Percentiles rank a stretch among this genome's conserved stretches.
phyloP scores from a whole-genome alignment of 352 stramenopile species.

The Phytophthora cactorum region DNA sequence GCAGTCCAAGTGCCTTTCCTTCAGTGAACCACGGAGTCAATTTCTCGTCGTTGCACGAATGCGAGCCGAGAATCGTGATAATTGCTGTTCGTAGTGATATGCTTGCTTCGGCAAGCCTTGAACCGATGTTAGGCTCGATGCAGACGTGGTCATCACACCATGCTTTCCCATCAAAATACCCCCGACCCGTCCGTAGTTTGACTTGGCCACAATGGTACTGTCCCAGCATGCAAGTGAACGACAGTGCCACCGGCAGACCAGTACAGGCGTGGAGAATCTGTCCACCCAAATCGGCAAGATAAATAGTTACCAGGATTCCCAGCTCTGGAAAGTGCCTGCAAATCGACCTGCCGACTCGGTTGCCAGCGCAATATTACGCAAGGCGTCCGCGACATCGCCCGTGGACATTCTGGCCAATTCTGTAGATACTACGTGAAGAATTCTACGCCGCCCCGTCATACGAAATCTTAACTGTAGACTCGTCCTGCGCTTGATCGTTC shows the following conservation, averaged over 20 bases:
- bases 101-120: no score
- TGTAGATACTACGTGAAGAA: not conserved
- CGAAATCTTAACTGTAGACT: not conserved
- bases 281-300: not conserved
- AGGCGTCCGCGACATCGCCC: not conserved
- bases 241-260: not conserved
- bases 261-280: not conserved
- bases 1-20: not conserved
- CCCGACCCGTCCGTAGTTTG: no score
- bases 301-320: not conserved
- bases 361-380: not conserved
- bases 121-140: no score
- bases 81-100: not conserved
- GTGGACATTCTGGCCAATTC: not conserved
- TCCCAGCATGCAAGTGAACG: not conserved
- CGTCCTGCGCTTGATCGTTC: not conserved
- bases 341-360: not conserved
- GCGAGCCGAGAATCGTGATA: not conserved
- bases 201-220: no score
- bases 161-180: no score
- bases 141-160: no score
- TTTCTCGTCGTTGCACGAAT: not conserved
- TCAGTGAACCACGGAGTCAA: not conserved
- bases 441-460: not conserved
- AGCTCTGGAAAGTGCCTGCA: not conserved